phyloP scores from a whole-genome alignment of 768 basidiomycete species.

The Coprinellus micaceus region DNA sequence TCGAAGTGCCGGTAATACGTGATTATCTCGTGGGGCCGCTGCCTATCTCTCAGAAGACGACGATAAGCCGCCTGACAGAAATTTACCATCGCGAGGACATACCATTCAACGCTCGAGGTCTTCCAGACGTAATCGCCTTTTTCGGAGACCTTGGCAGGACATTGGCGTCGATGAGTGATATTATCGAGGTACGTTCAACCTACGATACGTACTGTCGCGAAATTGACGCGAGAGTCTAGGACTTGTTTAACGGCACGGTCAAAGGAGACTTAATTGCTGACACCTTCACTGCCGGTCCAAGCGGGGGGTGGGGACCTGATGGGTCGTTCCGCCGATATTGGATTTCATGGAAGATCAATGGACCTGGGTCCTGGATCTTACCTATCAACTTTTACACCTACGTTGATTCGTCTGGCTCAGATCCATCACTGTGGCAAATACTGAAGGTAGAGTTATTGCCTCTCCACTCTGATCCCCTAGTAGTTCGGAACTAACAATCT shows the following conservation, averaged over 20 bases:
- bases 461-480: too few species aligned
- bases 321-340: slow-evolving; percentile 56
- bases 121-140: slow-evolving; percentile 27
- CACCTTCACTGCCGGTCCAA: slow-evolving; percentile 43
- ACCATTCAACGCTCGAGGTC: slow-evolving; percentile 51
- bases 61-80: slow-evolving; percentile 39
- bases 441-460: too few species aligned
- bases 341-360: slow-evolving; percentile 47
- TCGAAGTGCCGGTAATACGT: slow-evolving; percentile 37
- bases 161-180: slow-evolving; percentile 35
- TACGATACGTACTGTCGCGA: too few species aligned
- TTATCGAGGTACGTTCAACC: slow-evolving; percentile 40
- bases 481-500: too few species aligned
- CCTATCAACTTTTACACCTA: slow-evolving; percentile 56
- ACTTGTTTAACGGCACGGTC: slow-evolving; percentile 45
- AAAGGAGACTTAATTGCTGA: slow-evolving; percentile 32
- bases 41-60: slow-evolving; percentile 39
- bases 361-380: slow-evolving; percentile 50
- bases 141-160: slow-evolving; percentile 27
- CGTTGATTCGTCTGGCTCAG: slow-evolving; percentile 52
- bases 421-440: slow-evolving; percentile 47
- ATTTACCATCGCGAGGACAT: slow-evolving; percentile 52
- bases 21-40: slow-evolving; percentile 61
- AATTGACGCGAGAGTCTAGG: slow-evolving; percentile 25
- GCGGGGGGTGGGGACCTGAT: slow-evolving; percentile 56